Evolutionary conservation across 495 filamentous ascomycete species (phyloP).

Genomic region (Podospora pseudoanserina): DNA sequence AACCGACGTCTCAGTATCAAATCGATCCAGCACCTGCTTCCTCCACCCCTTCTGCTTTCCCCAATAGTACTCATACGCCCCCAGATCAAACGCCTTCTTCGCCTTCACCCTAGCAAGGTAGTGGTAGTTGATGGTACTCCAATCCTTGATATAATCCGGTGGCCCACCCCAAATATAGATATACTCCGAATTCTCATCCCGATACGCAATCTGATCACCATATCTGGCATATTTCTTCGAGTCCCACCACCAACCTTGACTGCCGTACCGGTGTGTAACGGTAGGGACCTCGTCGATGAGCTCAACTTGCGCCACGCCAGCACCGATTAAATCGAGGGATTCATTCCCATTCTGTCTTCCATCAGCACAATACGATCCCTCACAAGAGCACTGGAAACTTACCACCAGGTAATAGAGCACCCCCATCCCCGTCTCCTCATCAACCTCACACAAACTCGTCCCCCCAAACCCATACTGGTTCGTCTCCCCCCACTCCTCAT

Average conservation of each 20-base stretch:
- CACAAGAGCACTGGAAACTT: background rate
- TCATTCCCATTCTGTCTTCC: conserved; percentile 29
- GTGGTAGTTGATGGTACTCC: conserved; percentile 26
- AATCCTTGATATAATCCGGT: conserved; percentile 26
- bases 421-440: conserved; percentile 20
- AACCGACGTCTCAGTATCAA: conserved; percentile 30
- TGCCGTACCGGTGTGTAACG: conserved; percentile 31
- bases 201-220: conserved; percentile 36
- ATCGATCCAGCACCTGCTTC: conserved; percentile 22
- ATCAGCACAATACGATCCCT: background rate
- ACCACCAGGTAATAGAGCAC: conserved; percentile 33
- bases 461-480: conserved; percentile 35
- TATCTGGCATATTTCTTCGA: conserved; percentile 26
- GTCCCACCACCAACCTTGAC: conserved; percentile 36
- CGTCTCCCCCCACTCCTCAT: conserved; percentile 33
- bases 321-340: conserved; percentile 27
- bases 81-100: conserved; percentile 31
- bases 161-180: conserved; percentile 37
- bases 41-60: conserved; percentile 33
- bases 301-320: conserved; percentile 34
- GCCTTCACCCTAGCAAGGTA: conserved; percentile 37
- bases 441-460: conserved; percentile 34
- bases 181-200: conserved; percentile 34
- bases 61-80: conserved; percentile 39
- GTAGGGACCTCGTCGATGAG: conserved; percentile 33